Percentiles rank a stretch among this genome's conserved stretches.
Evolutionary conservation across 176 grass and related monocot genomes (phyloP).

Genomic region (Paspalum vaginatum): DNA sequence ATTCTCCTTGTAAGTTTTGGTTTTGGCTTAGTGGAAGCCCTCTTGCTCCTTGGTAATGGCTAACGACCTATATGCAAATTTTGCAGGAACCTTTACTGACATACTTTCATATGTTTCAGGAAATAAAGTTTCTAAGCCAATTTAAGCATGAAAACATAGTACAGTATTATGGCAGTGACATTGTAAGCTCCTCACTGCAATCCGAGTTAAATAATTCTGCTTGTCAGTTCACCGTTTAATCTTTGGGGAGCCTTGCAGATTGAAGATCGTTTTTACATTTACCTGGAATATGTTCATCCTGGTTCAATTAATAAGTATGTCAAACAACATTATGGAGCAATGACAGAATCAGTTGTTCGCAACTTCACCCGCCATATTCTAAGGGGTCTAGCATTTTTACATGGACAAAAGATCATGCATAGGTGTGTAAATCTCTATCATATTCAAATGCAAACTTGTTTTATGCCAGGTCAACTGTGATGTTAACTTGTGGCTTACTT

Average conservation of each 20-base stretch:
- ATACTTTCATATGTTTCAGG: constrained; percentile 66
- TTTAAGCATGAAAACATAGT: constrained; percentile 96
- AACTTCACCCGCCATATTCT: constrained; percentile 98
- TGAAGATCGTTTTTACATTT: constrained; percentile 95
- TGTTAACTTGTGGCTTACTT: constrained; percentile 12
- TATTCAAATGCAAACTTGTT: constrained; percentile 24
- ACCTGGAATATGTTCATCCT: constrained; percentile 94
- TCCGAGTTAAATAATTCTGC: background rate
- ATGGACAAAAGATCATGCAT: constrained; percentile 87
- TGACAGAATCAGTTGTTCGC: constrained; percentile 91
- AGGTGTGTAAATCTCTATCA: constrained; percentile 36
- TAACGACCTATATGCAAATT: constrained; percentile 25
- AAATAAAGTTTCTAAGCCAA: constrained; percentile 94
- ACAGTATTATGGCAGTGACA: constrained; percentile 95
- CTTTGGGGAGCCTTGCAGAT: constrained; percentile 43
- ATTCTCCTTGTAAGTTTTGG: constrained; percentile 1
- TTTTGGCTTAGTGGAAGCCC: constrained; percentile 4
- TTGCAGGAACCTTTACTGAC: constrained; percentile 15
- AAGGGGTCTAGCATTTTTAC: constrained; percentile 82
- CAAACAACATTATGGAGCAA: constrained; percentile 80
- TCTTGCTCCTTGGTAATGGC: constrained; percentile 22
- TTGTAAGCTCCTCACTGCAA: constrained; percentile 60
- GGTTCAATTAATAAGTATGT: constrained; percentile 98
- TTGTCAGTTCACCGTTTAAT: constrained; percentile 4
- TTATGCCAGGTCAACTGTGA: constrained; percentile 25